Conservation (phyloP, 371 early-diverging fungal species). For the Furculomyces boomerangus region DNA sequence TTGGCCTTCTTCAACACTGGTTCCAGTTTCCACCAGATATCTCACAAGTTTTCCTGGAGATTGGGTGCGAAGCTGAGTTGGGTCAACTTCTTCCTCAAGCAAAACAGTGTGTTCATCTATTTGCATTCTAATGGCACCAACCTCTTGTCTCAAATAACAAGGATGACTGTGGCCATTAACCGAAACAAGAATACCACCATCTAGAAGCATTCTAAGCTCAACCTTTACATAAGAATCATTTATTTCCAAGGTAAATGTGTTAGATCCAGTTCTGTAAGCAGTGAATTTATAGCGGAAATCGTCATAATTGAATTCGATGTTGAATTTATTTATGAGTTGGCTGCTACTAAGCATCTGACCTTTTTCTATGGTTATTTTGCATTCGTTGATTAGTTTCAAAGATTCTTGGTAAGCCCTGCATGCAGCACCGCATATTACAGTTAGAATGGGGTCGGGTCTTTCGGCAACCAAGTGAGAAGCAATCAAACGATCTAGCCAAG, state of each 20-base stretch:
- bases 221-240: constrained; percentile 71
- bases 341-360: constrained; percentile 75
- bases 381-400: constrained; percentile 43
- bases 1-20: constrained; percentile 71
- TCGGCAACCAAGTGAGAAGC: constrained; percentile 71
- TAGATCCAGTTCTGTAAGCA: constrained; percentile 62
- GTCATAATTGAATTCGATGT: constrained; percentile 79
- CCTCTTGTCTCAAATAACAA: constrained; percentile 80
- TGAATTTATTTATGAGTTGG: constrained; percentile 51
- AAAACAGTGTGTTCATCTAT: constrained; percentile 82
- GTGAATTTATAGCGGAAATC: constrained; percentile 73
- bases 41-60: constrained; percentile 96
- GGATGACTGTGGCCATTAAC: constrained; percentile 75
- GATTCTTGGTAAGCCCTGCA: constrained; percentile 59
- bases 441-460: constrained; percentile 73
- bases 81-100: constrained; percentile 89
- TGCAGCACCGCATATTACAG: constrained; percentile 84
- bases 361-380: constrained; percentile 64
- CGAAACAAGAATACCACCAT: constrained; percentile 84
- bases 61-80: constrained; percentile 83
- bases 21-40: constrained; percentile 78
- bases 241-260: constrained; percentile 55
- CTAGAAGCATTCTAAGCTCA: constrained; percentile 63
- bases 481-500: constrained; percentile 91
- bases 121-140: constrained; percentile 70